These are phyloP conservation scores for Pseudogymnoascus sp. DNA, from an alignment of 2,329 filamentous ascomycete species.

Conservation along the genomic window DNA sequence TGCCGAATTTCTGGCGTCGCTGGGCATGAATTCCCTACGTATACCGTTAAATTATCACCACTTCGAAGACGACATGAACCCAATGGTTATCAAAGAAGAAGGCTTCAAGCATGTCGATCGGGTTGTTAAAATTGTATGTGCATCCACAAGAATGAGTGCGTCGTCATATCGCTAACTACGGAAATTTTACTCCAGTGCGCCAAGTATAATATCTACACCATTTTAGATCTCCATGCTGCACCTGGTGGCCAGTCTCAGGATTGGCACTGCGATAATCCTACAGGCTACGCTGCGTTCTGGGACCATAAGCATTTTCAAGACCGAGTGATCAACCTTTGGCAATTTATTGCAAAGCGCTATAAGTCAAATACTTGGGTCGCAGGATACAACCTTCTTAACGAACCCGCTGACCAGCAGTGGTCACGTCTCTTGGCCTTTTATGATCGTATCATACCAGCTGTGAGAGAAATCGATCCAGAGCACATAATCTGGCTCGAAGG, in stretches of 20 bases:
- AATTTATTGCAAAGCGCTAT: conserved; percentile 34
- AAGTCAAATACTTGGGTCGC: conserved; percentile 31
- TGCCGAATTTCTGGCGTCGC: conserved; percentile 46
- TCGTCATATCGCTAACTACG: neutral
- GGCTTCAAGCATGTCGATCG: conserved; percentile 43
- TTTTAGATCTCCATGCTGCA: conserved; percentile 37
- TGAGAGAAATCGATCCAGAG: conserved; percentile 35
- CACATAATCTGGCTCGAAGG: conserved; percentile 44
- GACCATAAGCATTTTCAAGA: conserved; percentile 40
- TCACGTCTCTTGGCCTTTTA: conserved; percentile 34
- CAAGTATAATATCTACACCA: conserved; percentile 35
- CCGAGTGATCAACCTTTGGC: conserved; percentile 36
- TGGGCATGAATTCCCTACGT: conserved; percentile 50
- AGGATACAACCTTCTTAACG: conserved; percentile 27
- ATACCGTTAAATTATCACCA: conserved; percentile 54
- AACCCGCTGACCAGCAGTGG: conserved; percentile 29
- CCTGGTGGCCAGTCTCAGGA: conserved; percentile 41
- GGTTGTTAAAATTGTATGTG: conserved; percentile 30
- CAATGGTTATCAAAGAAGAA: conserved; percentile 36
- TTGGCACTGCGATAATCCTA: conserved; percentile 37
- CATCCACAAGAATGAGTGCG: neutral
- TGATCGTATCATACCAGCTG: conserved; percentile 31
- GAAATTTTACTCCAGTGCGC: conserved; percentile 28
- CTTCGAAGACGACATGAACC: conserved; percentile 45
- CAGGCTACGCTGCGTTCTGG: conserved; percentile 37